Evolutionary conservation across 2,329 filamentous ascomycete species (phyloP).

Genomic region (Curvularia sp.): DNA sequence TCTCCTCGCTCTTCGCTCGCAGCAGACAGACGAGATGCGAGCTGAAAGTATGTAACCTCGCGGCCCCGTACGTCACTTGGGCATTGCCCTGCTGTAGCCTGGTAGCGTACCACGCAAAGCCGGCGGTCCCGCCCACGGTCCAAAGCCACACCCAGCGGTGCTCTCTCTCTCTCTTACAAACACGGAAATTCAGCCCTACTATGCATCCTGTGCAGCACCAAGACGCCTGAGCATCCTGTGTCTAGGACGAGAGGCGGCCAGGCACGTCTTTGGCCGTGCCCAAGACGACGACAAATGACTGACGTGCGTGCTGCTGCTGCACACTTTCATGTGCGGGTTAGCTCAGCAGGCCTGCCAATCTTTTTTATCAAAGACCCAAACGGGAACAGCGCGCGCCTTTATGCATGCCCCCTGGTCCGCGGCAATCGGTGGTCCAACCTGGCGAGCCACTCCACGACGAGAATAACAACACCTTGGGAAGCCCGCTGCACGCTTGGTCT

Average conservation of each 20-base stretch:
- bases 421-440: conserved; percentile 31
- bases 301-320: conserved; percentile 24
- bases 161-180: background rate
- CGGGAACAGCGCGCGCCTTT: conserved; percentile 33
- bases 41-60: conserved; percentile 4
- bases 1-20: conserved; percentile 1
- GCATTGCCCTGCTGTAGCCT: background rate
- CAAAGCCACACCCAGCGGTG: background rate
- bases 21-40: conserved; percentile 3
- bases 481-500: conserved; percentile 34
- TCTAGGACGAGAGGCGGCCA: conserved; percentile 16
- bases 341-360: conserved; percentile 24
- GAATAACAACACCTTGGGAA: conserved; percentile 42
- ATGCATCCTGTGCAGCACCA: conserved; percentile 15
- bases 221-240: conserved; percentile 12
- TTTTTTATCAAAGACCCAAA: conserved; percentile 45
- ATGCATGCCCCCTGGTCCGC: conserved; percentile 34
- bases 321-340: conserved; percentile 18
- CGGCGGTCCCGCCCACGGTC: background rate
- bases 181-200: conserved; percentile 23
- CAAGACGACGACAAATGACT: conserved; percentile 30
- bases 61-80: background rate
- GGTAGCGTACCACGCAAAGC: background rate
- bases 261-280: conserved; percentile 13
- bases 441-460: conserved; percentile 40